Evolutionary conservation across 2,329 filamentous ascomycete genomes (phyloP), one percentile per base, ranked within the genome.

Genomic region (Alternaria sp.): DNA sequence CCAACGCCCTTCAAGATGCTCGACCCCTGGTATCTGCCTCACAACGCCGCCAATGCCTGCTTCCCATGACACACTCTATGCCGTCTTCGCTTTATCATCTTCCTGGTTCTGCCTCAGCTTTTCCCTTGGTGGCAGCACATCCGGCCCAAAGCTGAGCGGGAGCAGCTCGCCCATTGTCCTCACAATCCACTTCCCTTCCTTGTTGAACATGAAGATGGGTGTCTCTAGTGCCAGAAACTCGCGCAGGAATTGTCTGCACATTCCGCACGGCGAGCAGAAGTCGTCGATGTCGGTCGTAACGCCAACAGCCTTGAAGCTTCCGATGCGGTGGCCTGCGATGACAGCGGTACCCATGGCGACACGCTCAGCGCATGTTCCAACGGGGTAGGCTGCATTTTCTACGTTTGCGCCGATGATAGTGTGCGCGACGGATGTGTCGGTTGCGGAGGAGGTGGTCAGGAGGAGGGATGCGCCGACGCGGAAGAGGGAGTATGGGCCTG

Each of bases 321-420:
- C 75, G 3, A 77, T 47, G 32, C 80, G 81, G 68, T 86, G 81
- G 4, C 87, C 87, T 55, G 82, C 82, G 7, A 88, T 87, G 4
- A 97, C 87, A 21, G 95, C 95, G 43, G 89, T 93, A 8, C 88
- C 91, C 69, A 98, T 85, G 2, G 79, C 93, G n/a, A 95, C 92
- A 62, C 95, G 86, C 85, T 99, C 96, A 13, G 96, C 96, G 80
- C 96, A 98, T 3, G 92, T 96, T n/a, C 93, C 93, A 6, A 97
- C 94, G 0, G 96, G 95, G 78, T 97, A 98, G 26, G 91, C 85
- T 1, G 93, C 94, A 78, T 98, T 97, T 83, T 99, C 96, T 65
- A 98, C 73, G 59, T 81, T 81, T 66, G 92, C 93, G 58, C 96
- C 96, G 49, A 86, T 83, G 61, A 93, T 85, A 70, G 85, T 88